Base-by-base conservation (phyloP, 305 asterid species). In the Lippia alba region DNA sequence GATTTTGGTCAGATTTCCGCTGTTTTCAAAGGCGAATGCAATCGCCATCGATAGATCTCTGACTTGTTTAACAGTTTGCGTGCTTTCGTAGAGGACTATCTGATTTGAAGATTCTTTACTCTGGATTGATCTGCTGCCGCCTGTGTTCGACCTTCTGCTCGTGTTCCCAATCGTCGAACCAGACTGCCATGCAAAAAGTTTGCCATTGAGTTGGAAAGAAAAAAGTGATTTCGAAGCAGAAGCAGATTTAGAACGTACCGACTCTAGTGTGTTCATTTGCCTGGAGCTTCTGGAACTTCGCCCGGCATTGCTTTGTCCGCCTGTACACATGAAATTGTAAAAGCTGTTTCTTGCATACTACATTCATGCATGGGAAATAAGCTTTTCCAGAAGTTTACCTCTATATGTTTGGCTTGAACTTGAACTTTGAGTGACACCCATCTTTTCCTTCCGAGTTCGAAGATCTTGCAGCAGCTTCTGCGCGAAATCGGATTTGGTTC, bases 11-110 rank as follows among this genome's bases (percentile, higher is more conserved):
- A 85, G 81, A 66, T 82, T 91, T 34, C 87, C 90, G 20, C 83
- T 88, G 24, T 84, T 92, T 69, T 84, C 94, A 39, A 87, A 79
- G 60, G 94, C 94, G 19, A 86, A 79, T 14, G 96, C 86, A 41
- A 92, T 80, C 53, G 93, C 91, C 79, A 89, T 74, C 1, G 96
- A 76, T 53, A 86, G 81, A 70, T 89, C 92, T 74, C 78, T 74
- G 20, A 76, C 82, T 66, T 85, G 88, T 61, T 56, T 81, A 2
- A 87, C 54, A 76, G 61, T 86, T 36, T 80, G 79, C 16, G 89
- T 86, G 18, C 77, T 74, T 61, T 78, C 87, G 15, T 87, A 87
- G 46, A 85, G 82, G 69, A 92, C 89, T 14, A 88, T 70, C 83
- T 92, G 96, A 69, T 78, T 89, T 33, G 96, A 81, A 20, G 90